A percentile compares a stretch with the other conserved stretches of the same genome.
Evolutionary conservation across 2,329 filamentous ascomycete genomes (phyloP).

Genomic region (Colletotrichum brevisporum): DNA sequence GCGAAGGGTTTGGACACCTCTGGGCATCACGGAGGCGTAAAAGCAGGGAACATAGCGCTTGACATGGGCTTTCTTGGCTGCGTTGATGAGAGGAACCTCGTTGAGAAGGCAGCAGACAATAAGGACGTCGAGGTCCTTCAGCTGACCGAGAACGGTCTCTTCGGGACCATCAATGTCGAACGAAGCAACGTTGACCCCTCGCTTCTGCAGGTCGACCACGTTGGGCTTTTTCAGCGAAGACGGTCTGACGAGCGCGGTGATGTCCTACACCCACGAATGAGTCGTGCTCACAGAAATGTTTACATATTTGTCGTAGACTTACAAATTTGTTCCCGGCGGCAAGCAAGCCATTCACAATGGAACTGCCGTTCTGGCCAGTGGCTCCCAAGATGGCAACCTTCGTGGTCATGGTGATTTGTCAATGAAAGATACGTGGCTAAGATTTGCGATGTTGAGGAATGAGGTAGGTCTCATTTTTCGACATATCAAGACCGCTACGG

Average conservation of each 20-base stretch:
- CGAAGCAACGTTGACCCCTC: constrained; percentile 59
- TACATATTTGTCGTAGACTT: constrained; percentile 44
- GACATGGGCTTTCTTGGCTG: constrained; percentile 63
- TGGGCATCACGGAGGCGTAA: constrained; percentile 61
- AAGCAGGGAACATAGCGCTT: constrained; percentile 66
- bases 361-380: constrained; percentile 57
- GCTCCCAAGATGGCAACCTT: constrained; percentile 55
- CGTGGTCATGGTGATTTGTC: constrained; percentile 27
- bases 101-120: constrained; percentile 54
- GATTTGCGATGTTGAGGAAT: too few species aligned
- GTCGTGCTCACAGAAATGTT: constrained; percentile 4
- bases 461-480: too few species aligned
- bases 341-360: constrained; percentile 56
- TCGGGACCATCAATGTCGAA: constrained; percentile 57
- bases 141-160: constrained; percentile 28
- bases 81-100: constrained; percentile 62
- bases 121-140: constrained; percentile 53
- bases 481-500: too few species aligned
- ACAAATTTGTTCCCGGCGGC: constrained; percentile 12
- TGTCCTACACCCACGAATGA: constrained; percentile 52
- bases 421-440: too few species aligned
- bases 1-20: constrained; percentile 48
- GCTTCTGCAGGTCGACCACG: constrained; percentile 54
- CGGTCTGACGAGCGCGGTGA: constrained; percentile 62
- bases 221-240: constrained; percentile 62